phyloP scores from a whole-genome alignment of 2,329 filamentous ascomycete genomes.

The Triangularia verruculosa region DNA sequence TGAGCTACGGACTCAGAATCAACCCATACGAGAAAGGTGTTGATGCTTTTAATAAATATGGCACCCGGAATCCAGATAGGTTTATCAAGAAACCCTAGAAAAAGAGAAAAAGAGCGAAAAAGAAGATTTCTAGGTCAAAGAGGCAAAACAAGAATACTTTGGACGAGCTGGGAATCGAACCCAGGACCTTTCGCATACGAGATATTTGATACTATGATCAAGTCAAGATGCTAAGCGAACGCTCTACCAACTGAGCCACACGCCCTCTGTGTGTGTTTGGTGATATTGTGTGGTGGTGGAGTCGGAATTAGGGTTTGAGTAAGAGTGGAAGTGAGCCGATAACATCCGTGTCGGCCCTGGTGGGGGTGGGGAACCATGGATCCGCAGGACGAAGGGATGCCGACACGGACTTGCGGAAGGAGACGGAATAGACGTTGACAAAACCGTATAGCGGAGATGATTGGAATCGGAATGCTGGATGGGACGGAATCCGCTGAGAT shows the following conservation, averaged over 20 bases:
- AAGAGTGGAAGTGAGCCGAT: background rate
- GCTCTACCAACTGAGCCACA: slow-evolving; percentile 27
- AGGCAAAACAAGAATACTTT: background rate
- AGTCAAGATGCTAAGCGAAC: slow-evolving; percentile 23
- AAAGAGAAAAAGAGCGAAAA: background rate
- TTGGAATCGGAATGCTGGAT: too few species aligned
- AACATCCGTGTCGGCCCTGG: background rate
- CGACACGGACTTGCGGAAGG: background rate
- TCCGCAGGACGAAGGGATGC: background rate
- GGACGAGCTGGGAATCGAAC: slow-evolving; percentile 27
- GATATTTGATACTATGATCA: background rate
- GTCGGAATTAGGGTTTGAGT: background rate
- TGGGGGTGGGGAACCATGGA: background rate
- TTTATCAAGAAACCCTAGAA: background rate
- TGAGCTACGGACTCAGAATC: too few species aligned
- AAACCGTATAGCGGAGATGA: background rate
- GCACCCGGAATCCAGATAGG: too few species aligned
- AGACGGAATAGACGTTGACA: background rate
- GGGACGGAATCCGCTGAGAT: too few species aligned
- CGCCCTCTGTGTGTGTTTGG: slow-evolving; percentile 10
- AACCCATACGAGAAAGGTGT: too few species aligned
- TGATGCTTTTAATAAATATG: too few species aligned
- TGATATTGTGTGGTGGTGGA: slow-evolving; percentile 3
- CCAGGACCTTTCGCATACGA: slow-evolving; percentile 24
- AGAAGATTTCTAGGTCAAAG: background rate